Conservation (phyloP, 257 asterid genomes). For the Voacanga thouarsii region DNA sequence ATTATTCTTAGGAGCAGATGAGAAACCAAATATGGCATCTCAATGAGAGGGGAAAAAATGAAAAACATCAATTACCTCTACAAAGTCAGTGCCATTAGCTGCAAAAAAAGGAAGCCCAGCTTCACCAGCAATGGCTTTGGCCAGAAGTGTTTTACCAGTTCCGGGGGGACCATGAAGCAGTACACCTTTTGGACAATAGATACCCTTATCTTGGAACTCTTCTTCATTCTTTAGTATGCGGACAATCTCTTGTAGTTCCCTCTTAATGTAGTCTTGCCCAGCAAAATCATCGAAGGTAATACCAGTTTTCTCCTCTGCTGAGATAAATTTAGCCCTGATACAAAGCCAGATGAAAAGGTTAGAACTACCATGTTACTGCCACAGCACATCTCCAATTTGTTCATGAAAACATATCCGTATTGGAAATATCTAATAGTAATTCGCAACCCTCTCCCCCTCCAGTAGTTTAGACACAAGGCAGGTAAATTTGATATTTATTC, state of each 20-base stretch:
- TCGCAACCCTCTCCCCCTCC: background rate
- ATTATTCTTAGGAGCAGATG: background rate
- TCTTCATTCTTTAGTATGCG: slow-evolving; percentile 83
- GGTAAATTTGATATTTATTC: background rate
- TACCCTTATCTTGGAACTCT: slow-evolving; percentile 89
- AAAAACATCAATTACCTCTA: slow-evolving; percentile 58
- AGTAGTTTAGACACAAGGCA: background rate
- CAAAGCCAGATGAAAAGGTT: slow-evolving; percentile 22
- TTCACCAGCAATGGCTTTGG: slow-evolving; percentile 99
- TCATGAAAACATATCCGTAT: background rate
- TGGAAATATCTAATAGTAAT: background rate
- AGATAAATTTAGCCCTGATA: slow-evolving; percentile 88
- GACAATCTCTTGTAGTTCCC: slow-evolving; percentile 95
- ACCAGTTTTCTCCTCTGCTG: slow-evolving; percentile 98
- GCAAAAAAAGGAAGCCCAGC: slow-evolving; percentile 99
- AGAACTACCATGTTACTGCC: slow-evolving; percentile 15
- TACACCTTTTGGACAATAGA: slow-evolving; percentile 98
- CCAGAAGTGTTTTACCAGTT: slow-evolving; percentile 98
- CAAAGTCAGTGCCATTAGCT: slow-evolving; percentile 97
- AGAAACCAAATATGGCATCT: background rate
- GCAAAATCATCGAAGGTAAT: slow-evolving; percentile 97
- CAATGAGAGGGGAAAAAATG: background rate
- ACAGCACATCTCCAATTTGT: background rate
- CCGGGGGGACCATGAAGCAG: slow-evolving; percentile 99
- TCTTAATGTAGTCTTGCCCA: slow-evolving; percentile 97